phyloP scores from a whole-genome alignment of 139 green algal genomes.

The Ostreobium quekettii region DNA sequence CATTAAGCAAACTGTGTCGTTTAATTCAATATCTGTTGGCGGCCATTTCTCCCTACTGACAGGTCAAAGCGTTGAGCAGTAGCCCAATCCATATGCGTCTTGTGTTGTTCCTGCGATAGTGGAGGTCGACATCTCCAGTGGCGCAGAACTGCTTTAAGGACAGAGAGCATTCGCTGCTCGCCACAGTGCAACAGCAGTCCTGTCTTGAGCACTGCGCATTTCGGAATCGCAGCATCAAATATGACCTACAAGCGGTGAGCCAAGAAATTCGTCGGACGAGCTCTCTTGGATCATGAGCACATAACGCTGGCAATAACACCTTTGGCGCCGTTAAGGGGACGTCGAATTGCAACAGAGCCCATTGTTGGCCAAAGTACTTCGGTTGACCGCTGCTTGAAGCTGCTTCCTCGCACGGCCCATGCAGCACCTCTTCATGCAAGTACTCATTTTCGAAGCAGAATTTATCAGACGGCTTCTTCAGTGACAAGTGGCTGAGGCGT shows the following conservation, averaged over 20 bases:
- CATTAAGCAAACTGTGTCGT: no score
- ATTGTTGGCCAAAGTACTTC: conserved; percentile 63
- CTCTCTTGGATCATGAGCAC: no score
- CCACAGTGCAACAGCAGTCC: neutral
- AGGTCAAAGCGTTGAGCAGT: no score
- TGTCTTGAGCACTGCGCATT: neutral
- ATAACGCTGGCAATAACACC: no score
- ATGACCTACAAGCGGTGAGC: neutral
- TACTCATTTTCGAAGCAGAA: conserved; percentile 6
- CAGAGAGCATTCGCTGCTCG: neutral
- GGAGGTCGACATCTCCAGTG: no score
- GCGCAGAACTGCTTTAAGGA: no score
- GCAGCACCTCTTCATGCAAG: neutral
- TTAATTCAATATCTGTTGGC: no score
- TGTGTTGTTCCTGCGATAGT: no score
- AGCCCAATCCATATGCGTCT: no score
- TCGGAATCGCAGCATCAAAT: neutral
- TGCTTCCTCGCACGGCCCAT: no score
- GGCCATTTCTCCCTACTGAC: no score
- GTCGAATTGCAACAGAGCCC: conserved; percentile 67
- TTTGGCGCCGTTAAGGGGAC: conserved; percentile 64
- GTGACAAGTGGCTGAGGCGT: neutral
- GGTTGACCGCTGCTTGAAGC: no score
- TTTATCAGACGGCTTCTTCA: neutral
- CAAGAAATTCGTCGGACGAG: conserved; percentile 1